Percentiles rank a stretch among this genome's conserved stretches.
phyloP scores from a whole-genome alignment of 2,329 filamentous ascomycete species.

The Fusarium anthophilum region DNA sequence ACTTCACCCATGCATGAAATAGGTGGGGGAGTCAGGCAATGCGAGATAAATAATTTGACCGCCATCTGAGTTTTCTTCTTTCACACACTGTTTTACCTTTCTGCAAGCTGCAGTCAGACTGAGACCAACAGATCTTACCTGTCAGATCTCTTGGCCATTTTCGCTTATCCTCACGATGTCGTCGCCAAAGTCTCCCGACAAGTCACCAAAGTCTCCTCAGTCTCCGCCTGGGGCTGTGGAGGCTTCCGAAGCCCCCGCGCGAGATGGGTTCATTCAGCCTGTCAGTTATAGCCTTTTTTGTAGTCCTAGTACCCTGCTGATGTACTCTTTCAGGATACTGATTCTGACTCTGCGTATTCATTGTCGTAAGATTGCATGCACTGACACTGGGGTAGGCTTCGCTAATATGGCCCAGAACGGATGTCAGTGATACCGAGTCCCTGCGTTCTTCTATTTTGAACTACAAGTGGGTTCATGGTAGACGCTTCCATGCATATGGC shows the following conservation, averaged over 20 bases:
- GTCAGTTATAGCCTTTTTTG: not conserved
- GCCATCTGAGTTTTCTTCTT: slow-evolving; percentile 12
- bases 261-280: not conserved
- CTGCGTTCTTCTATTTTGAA: slow-evolving; percentile 15
- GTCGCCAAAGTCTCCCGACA: not conserved
- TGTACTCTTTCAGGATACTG: slow-evolving; percentile 6
- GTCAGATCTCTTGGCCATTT: not conserved
- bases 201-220: not conserved
- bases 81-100: not conserved
- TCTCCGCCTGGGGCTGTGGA: not conserved
- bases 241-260: not conserved
- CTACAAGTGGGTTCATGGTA: slow-evolving; percentile 27
- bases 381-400: not conserved
- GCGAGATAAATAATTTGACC: slow-evolving; percentile 20
- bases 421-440: slow-evolving; percentile 21
- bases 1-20: not conserved
- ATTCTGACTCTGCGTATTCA: slow-evolving; percentile 23
- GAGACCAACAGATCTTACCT: not conserved
- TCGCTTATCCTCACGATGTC: not conserved
- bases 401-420: not conserved
- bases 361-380: not conserved
- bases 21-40: slow-evolving; percentile 8
- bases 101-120: not conserved
- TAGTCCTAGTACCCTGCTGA: not conserved
- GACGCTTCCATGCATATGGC: slow-evolving; percentile 21